Conservation (phyloP, 768 basidiomycete genomes). For the Pholiota microspora region DNA sequence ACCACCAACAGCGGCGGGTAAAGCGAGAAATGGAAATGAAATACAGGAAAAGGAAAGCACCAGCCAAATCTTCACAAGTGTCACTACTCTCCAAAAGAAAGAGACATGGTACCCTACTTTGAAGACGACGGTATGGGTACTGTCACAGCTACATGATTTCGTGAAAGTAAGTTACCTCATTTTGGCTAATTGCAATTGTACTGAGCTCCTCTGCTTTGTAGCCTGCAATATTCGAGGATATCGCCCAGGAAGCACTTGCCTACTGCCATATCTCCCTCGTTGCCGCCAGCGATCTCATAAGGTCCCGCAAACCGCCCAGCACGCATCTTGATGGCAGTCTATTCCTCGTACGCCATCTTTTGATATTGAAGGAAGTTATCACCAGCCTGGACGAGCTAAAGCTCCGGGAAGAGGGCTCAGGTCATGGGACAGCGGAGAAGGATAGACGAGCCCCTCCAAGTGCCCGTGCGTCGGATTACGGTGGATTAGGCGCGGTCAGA, state of each 20-base stretch:
- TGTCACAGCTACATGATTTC: slow-evolving; percentile 86
- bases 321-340: slow-evolving; percentile 67
- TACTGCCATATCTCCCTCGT: slow-evolving; percentile 82
- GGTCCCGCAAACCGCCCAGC: slow-evolving; percentile 38
- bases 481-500: slow-evolving; percentile 1
- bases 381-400: slow-evolving; percentile 58
- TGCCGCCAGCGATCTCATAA: slow-evolving; percentile 65
- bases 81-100: slow-evolving; percentile 69
- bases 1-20: slow-evolving; percentile 48
- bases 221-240: slow-evolving; percentile 96
- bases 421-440: neutral
- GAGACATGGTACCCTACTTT: slow-evolving; percentile 93
- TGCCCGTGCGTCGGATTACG: slow-evolving; percentile 12
- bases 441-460: slow-evolving; percentile 6
- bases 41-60: slow-evolving; percentile 68
- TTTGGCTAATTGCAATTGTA: neutral
- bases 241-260: slow-evolving; percentile 88
- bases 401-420: slow-evolving; percentile 32
- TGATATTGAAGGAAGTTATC: slow-evolving; percentile 90
- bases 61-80: slow-evolving; percentile 59
- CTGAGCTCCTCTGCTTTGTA: slow-evolving; percentile 26
- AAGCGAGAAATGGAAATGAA: slow-evolving; percentile 40
- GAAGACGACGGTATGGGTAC: slow-evolving; percentile 85
- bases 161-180: slow-evolving; percentile 64
- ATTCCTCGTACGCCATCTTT: slow-evolving; percentile 87